A percentile compares a stretch with the other conserved stretches of the same genome.
phyloP scores from a whole-genome alignment of 1,284 basidiomycete species.

The Boletus holoroseus region DNA sequence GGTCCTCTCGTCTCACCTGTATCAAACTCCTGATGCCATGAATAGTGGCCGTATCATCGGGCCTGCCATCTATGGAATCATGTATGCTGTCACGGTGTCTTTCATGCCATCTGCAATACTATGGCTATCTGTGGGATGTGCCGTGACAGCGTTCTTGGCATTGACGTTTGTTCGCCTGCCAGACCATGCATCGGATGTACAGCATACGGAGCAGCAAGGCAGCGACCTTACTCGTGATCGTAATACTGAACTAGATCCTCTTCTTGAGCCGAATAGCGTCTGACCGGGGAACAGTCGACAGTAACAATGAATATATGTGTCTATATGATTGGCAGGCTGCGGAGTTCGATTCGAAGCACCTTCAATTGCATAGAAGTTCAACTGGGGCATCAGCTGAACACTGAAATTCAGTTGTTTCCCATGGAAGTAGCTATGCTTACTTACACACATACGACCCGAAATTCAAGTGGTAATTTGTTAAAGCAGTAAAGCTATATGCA shows the following conservation, averaged over 20 bases:
- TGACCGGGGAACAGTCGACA: neutral
- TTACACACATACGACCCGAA: too few relatives aligned
- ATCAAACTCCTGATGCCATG: neutral
- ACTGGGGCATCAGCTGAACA: too few relatives aligned
- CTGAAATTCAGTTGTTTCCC: too few relatives aligned
- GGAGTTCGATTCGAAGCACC: too few relatives aligned
- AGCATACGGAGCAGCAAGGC: neutral
- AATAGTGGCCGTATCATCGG: constrained; percentile 2
- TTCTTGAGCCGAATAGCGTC: neutral
- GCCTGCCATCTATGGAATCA: neutral
- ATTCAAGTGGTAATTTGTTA: too few relatives aligned
- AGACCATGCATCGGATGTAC: neutral
- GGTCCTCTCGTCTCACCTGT: neutral
- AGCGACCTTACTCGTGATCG: neutral
- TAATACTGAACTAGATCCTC: neutral
- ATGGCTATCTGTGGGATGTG: constrained; percentile 2
- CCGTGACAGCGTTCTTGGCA: neutral
- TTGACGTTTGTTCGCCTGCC: constrained; percentile 1
- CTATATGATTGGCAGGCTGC: too few relatives aligned
- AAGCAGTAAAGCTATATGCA: too few relatives aligned
- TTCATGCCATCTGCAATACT: constrained; percentile 3
- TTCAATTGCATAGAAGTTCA: too few relatives aligned
- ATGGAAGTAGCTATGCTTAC: too few relatives aligned
- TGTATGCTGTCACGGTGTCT: neutral
- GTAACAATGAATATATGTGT: neutral